Evolutionary conservation across 2,329 filamentous ascomycete genomes (phyloP).

Genomic region (Neopestalotiopsis sp.): DNA sequence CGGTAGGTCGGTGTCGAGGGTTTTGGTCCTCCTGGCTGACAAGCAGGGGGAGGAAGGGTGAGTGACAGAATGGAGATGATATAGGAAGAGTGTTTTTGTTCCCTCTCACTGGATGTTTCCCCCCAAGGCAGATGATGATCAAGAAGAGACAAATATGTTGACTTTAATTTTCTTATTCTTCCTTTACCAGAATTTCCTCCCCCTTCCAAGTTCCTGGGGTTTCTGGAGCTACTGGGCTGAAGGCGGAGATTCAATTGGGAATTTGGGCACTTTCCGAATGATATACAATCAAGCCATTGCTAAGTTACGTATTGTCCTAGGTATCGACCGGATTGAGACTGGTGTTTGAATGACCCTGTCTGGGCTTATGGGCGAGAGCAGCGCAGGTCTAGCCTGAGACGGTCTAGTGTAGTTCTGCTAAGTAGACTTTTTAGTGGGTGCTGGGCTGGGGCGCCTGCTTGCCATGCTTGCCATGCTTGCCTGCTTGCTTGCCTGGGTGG

Average conservation of each 20-base stretch:
- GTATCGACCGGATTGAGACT: conserved; percentile 22
- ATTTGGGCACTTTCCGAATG: conserved; percentile 21
- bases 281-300: conserved; percentile 22
- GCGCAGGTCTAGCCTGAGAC: conserved; percentile 7
- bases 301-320: conserved; percentile 23
- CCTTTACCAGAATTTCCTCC: background rate
- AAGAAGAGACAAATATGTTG: background rate
- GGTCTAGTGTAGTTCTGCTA: background rate
- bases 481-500: background rate
- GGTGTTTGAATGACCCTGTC: conserved; percentile 22
- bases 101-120: background rate
- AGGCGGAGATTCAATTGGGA: conserved; percentile 20
- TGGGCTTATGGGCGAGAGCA: conserved; percentile 16
- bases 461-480: background rate
- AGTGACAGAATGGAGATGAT: background rate
- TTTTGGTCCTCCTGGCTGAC: background rate
- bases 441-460: background rate
- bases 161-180: background rate
- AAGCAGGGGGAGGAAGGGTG: background rate
- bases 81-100: background rate
- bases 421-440: background rate
- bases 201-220: conserved; percentile 17
- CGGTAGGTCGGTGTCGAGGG: background rate
- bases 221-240: conserved; percentile 17
- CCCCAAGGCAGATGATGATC: background rate